These are phyloP conservation scores for Fraxinus quadrangulata DNA, from an alignment of 257 asterid genomes.

Conservation along the genomic window DNA sequence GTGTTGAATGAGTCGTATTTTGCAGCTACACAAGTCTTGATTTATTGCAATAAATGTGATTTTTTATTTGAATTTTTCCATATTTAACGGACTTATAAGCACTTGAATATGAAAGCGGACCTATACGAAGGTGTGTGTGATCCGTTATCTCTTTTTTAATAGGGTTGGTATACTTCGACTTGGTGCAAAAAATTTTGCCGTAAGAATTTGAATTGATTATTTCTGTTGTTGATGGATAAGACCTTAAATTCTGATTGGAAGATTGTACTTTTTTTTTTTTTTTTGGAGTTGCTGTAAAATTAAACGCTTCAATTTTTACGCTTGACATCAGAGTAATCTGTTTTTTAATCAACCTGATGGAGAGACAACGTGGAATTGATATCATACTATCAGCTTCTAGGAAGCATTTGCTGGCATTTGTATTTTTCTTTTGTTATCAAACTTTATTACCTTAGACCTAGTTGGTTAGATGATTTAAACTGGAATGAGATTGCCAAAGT, in stretches of 20 bases:
- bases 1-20: background rate
- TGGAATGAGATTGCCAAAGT: background rate
- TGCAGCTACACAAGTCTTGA: background rate
- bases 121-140: background rate
- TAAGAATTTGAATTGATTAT: background rate
- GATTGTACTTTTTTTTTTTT: background rate
- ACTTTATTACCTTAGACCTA: background rate
- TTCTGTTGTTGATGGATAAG: background rate
- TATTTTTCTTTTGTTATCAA: background rate
- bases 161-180: background rate
- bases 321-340: background rate
- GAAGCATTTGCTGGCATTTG: background rate
- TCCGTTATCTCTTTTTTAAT: background rate
- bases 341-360: background rate
- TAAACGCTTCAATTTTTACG: background rate
- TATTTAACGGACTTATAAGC: background rate
- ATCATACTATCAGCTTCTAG: background rate
- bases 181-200: background rate
- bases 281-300: background rate
- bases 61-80: background rate
- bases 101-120: background rate
- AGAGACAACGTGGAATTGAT: background rate
- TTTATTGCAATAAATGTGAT: background rate
- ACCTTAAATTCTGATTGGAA: background rate
- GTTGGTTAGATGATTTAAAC: background rate